phyloP scores from a whole-genome alignment of 2,329 filamentous ascomycete species.

The Thelonectria blattea region DNA sequence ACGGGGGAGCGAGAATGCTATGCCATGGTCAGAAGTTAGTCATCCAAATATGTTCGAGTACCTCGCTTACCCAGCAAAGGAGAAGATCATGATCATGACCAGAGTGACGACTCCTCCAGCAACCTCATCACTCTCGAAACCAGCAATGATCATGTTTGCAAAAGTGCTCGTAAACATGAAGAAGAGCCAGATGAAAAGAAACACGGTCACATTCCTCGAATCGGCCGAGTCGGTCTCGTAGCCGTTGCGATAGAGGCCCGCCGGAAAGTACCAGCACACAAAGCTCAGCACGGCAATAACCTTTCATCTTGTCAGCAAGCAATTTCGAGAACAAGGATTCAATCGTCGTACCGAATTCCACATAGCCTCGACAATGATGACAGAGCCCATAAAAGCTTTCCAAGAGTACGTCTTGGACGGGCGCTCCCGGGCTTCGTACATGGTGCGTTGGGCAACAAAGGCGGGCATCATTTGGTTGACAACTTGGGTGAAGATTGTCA shows the following conservation, averaged over 20 bases:
- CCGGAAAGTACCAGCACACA: constrained; percentile 71
- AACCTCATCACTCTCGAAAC: constrained; percentile 65
- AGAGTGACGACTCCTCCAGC: constrained; percentile 69
- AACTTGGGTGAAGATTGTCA: constrained; percentile 70
- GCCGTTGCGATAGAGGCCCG: constrained; percentile 66
- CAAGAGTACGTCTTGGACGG: constrained; percentile 70
- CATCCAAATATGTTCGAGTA: not conserved
- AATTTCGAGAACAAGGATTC: not conserved
- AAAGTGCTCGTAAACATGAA: constrained; percentile 71
- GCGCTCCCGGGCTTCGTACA: constrained; percentile 72
- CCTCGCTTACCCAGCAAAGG: constrained; percentile 52
- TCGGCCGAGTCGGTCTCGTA: constrained; percentile 52
- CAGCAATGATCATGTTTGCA: constrained; percentile 67
- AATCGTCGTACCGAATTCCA: constrained; percentile 21
- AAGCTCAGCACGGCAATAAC: constrained; percentile 56
- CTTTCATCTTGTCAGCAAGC: not conserved
- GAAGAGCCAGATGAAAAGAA: constrained; percentile 67
- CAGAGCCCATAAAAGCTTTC: constrained; percentile 66
- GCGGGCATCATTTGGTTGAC: constrained; percentile 72
- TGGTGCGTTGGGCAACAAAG: constrained; percentile 69
- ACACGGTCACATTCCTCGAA: constrained; percentile 65
- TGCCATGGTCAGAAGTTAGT: not conserved
- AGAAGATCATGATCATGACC: constrained; percentile 64
- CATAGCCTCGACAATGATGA: constrained; percentile 23
- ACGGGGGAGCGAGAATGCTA: constrained; percentile 14